Base-by-base conservation (phyloP, 1,284 basidiomycete genomes). In the Singerocomus inundabilis region DNA sequence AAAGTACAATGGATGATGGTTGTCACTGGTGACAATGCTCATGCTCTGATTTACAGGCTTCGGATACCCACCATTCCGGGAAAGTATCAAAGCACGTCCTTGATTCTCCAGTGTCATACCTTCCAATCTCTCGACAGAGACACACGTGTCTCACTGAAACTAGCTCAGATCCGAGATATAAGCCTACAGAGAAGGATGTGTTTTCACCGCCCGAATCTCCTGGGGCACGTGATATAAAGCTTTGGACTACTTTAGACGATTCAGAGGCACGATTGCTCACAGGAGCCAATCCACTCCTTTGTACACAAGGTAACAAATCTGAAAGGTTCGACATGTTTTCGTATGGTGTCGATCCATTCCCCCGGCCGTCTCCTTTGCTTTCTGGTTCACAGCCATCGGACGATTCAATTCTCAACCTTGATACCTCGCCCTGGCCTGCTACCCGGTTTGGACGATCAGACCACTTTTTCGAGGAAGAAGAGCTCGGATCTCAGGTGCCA, bases 391-490 rank as follows among this genome's bases (percentile, higher is more conserved):
- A 40, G 28, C 42, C 44, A 18, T 55, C 60, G 16, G 35, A 59
- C n/a, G 31, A 49, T 36, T 48, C 42, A 2, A 55, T 64, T 35
- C 51, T 68, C 10, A 28, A 59, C 16, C 46, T 68, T 11, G 65
- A 64, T 16, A 61, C 59, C 16, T 68, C 67, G 1, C 59, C 54
- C 29, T 45, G 16, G 24, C 34, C 32, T 16, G 24, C 45, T 13
- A 44, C 39, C 45, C 42, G 7, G 12, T 43, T 42, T 5, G 30
- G 31, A 26, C 46, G 25, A 28, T 47, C 28, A 21, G 35, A 45
- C 6, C n/a, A 25, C n/a, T 28, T 18, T 35, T 39, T 13, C 18
- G 43, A 35, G 32, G 43, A 51, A 36, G 52, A 44, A 3, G 26
- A 42, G 31, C 24, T n/a, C 2, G 24, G 2, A 21, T 21, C 21